Base-by-base conservation (phyloP, 768 basidiomycete species). In the Pleurotus djamor region DNA sequence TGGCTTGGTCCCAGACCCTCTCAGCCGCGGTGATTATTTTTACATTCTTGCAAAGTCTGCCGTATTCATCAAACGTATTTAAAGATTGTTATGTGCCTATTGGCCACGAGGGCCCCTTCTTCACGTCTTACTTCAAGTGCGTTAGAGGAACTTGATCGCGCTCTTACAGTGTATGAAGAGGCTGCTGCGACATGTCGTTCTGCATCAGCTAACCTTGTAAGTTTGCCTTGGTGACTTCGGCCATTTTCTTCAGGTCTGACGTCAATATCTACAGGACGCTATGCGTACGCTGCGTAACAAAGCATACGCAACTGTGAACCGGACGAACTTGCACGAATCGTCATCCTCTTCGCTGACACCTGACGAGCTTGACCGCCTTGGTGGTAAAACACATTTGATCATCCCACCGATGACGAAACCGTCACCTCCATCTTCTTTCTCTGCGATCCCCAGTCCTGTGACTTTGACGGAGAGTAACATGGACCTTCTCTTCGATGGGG, bases 1-100 rank as follows among this genome's bases (percentile, higher is more conserved):
- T 84, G 8, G 69, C 82, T n/a, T 91, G 89, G 87, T 89, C 88
- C 10, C 82, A 85, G 37, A 79, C 79, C 3, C 71, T 90, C 28
- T 86, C 87, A 3, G 86, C 85, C 3, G 81, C 82, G 5, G 89
- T 91, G 65, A 62, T 28, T 28, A 28, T 28, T 28, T 28, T 28
- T 1, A 3, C 21, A 28, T 28, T 28, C 21, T 28, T 28, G 21
- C 21, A 28, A 28, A 28, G 21, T 28, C 3, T 28, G 2, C 21
- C 21, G 21, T 28, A 28, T 28, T 28, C 21, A 28, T 28, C 21
- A 3, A 28, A 28, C 21, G 21, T 28, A 28, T 28, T 28, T 3
- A 28, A 28, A 91, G 89, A 77, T 86, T 55, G 77, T 83, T 6
- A 78, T 86, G 79, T 83, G 84, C 60, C 74, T 86, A 52, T 68